These are phyloP conservation scores for Jatropha podagrica DNA, from an alignment of 441 rosid genomes.

Conservation along the genomic window DNA sequence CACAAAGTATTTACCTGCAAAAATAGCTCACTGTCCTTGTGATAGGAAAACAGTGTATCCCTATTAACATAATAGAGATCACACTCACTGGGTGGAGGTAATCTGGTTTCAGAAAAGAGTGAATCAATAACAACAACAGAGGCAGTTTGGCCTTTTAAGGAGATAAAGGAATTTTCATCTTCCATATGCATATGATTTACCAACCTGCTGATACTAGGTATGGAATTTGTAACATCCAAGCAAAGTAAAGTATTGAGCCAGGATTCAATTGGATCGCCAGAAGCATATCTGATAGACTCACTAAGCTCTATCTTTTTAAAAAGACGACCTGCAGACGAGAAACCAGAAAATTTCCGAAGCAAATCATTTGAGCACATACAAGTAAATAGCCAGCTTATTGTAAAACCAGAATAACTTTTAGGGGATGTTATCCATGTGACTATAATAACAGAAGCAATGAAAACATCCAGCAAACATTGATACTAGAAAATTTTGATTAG, in stretches of 20 bases:
- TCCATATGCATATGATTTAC: constrained; percentile 18
- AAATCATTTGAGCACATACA: background rate
- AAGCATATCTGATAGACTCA: constrained; percentile 92
- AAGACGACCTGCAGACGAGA: constrained; percentile 58
- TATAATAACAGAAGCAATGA: background rate
- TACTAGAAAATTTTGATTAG: background rate
- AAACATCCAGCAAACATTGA: background rate
- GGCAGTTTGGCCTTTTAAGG: constrained; percentile 14
- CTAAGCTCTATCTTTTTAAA: constrained; percentile 89
- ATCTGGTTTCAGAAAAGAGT: constrained; percentile 40
- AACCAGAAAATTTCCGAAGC: background rate
- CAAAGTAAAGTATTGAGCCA: constrained; percentile 95
- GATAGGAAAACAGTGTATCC: constrained; percentile 92
- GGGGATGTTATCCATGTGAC: background rate
- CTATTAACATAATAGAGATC: constrained; percentile 94
- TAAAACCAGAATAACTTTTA: background rate
- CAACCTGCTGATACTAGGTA: constrained; percentile 74
- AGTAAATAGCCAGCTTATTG: background rate
- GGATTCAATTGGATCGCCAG: constrained; percentile 92
- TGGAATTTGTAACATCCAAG: constrained; percentile 71
- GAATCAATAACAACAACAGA: constrained; percentile 17
- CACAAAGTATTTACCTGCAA: constrained; percentile 60
- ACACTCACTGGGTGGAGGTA: constrained; percentile 86
- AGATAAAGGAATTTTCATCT: constrained; percentile 15
- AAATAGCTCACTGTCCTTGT: constrained; percentile 94